A percentile compares a stretch with the other conserved stretches of the same genome.
Conservation (phyloP, 2,329 filamentous ascomycete genomes). For the Leptoxyphium fumago region DNA sequence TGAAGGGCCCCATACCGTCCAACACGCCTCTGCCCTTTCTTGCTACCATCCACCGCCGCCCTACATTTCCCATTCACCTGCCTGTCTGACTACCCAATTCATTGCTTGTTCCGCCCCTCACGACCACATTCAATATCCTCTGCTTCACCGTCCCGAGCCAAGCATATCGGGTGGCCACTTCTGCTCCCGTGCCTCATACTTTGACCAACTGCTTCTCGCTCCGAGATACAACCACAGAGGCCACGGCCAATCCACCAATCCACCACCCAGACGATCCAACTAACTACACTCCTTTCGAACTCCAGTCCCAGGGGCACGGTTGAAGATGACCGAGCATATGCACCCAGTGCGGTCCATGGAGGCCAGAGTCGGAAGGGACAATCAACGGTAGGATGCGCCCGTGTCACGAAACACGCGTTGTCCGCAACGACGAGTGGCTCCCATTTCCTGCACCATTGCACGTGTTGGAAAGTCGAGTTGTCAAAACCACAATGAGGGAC, state of each 20-base stretch:
- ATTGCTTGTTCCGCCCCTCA: no score
- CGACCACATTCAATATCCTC: not conserved
- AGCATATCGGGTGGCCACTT: not conserved
- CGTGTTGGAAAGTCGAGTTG: not conserved
- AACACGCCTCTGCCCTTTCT: constrained; percentile 5
- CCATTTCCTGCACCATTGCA: no score
- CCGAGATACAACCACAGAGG: no score
- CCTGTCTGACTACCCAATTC: no score
- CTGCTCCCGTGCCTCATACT: not conserved
- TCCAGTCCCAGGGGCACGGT: no score
- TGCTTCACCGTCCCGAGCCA: not conserved
- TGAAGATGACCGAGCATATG: constrained; percentile 14
- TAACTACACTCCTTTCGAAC: no score
- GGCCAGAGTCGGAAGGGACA: constrained; percentile 61
- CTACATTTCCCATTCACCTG: not conserved
- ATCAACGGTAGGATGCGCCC: constrained; percentile 43
- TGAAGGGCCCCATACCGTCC: constrained; percentile 21
- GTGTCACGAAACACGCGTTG: not conserved
- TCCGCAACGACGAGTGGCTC: no score
- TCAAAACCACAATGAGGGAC: not conserved
- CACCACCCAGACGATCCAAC: no score
- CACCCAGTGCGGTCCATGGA: constrained; percentile 34
- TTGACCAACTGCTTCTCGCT: not conserved
- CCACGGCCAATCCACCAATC: no score
- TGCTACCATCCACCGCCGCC: constrained; percentile 18